phyloP scores from a whole-genome alignment of 78 protist genomes.

The Isochrysis galbana region DNA sequence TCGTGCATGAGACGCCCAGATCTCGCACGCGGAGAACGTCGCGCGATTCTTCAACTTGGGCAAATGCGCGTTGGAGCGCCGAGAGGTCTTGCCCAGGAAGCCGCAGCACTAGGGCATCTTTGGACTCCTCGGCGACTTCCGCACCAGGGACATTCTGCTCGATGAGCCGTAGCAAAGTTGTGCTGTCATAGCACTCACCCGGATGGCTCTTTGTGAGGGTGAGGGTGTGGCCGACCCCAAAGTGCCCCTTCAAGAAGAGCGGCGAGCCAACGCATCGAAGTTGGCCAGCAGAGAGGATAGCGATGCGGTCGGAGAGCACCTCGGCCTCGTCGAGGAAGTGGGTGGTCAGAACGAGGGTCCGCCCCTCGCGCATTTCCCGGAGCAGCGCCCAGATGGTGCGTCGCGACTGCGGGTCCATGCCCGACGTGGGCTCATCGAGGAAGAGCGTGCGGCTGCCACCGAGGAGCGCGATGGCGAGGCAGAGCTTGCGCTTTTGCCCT shows the following conservation, averaged over 20 bases:
- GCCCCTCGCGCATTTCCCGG: neutral
- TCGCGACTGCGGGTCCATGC: slow-evolving; percentile 61
- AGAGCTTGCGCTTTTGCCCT: slow-evolving; percentile 82
- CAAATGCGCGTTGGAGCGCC: neutral
- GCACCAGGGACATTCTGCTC: neutral
- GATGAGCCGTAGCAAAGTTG: neutral
- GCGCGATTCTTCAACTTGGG: neutral
- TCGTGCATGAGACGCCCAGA: neutral
- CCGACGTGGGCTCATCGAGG: slow-evolving; percentile 62
- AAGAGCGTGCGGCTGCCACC: slow-evolving; percentile 59
- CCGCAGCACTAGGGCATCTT: neutral
- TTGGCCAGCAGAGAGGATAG: slow-evolving; percentile 55
- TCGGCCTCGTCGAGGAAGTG: slow-evolving; percentile 78
- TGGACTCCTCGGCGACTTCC: neutral
- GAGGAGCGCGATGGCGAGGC: slow-evolving; percentile 73
- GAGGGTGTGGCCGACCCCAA: slow-evolving; percentile 54
- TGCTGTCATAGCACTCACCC: neutral
- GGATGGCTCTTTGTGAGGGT: slow-evolving; percentile 7
- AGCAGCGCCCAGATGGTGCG: slow-evolving; percentile 52
- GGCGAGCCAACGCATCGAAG: slow-evolving; percentile 48
- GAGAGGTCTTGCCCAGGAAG: neutral
- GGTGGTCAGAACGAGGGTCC: slow-evolving; percentile 59
- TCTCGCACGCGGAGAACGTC: neutral
- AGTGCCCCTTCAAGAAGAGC: slow-evolving; percentile 39
- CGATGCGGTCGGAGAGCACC: slow-evolving; percentile 56